Base-by-base conservation (phyloP, 208 protist species). In the Leishmania mexicana region DNA sequence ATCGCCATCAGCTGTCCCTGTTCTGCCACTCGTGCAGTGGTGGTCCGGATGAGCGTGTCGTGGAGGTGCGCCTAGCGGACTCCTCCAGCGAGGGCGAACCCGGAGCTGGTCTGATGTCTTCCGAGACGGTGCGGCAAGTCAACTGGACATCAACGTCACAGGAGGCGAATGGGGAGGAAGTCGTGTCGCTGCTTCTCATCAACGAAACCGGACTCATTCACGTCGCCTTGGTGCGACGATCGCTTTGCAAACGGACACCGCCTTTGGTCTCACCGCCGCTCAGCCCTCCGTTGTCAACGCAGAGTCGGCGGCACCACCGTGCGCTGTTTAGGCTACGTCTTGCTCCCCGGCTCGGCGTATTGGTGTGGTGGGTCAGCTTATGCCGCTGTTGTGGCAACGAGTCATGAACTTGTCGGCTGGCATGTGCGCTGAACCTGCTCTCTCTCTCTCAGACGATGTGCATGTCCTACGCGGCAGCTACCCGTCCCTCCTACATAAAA, bases 381-480 rank as follows among this genome's bases (percentile, higher is more conserved):
- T 57, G 51, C 35, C 2, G 13, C 54, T 0, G 28, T 58, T 31
- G 35, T 6, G 62, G 49, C 57, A 15, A 53, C 17, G 5, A 53
- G 19, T 67, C 49, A 15, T 40, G 24, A 54, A 78, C 51, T 10
- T n/a, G 7, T 60, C 49, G 1, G 49, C 51, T 35, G 40, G 73
- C 24, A 28, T 83, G 74, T 42, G 40, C 28, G 62, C 35, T 68
- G 62, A 7, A 21, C 13, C 62, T 89, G 92, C 62, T 76, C 89
- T 31, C 85, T 96, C 8, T 83, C 94, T 47, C 90, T 94, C 75
- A 49, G 0, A 8, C 45, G 45, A 49, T 49, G 45, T 49, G 45
- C 45, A 49, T 49, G 45, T 11, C 45, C 45, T 49, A 11, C 45
- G 45, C 45, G 45, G 45, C 45, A 49, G 10, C 45, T 49, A 49